Evolutionary conservation across 768 basidiomycete genomes (phyloP).

Genomic region (Mycena rebaudengoi): DNA sequence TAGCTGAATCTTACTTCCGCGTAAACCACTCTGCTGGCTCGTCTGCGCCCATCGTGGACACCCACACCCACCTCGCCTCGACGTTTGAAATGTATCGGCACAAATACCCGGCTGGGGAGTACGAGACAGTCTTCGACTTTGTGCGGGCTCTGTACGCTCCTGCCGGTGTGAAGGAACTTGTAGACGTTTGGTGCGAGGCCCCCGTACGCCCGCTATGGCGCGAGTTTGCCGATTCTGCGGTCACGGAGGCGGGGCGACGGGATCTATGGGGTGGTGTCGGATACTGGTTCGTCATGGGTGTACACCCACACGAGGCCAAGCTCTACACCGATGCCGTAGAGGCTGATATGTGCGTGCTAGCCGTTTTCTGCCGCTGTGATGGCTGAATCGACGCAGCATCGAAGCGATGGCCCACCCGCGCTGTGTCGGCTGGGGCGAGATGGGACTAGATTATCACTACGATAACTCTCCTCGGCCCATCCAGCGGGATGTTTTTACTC

Average conservation of each 20-base stretch:
- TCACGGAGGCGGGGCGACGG: slow-evolving; percentile 55
- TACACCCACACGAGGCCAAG: slow-evolving; percentile 68
- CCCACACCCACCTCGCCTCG: slow-evolving; percentile 84
- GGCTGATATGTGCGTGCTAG: slow-evolving; percentile 62
- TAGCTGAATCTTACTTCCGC: slow-evolving; percentile 39
- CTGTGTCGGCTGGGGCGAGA: slow-evolving; percentile 91
- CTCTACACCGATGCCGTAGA: slow-evolving; percentile 75
- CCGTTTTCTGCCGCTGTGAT: neutral
- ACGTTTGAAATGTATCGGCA: slow-evolving; percentile 71
- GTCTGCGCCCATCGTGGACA: slow-evolving; percentile 70
- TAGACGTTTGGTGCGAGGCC: slow-evolving; percentile 92
- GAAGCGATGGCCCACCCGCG: slow-evolving; percentile 82
- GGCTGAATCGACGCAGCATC: slow-evolving; percentile 48
- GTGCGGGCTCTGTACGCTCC: slow-evolving; percentile 66
- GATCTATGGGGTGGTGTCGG: slow-evolving; percentile 71
- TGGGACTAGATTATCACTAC: slow-evolving; percentile 88
- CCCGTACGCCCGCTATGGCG: slow-evolving; percentile 71
- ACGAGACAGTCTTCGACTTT: slow-evolving; percentile 72
- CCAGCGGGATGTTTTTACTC: slow-evolving; percentile 70
- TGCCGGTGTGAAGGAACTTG: slow-evolving; percentile 68
- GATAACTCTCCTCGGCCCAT: slow-evolving; percentile 75
- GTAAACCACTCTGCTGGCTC: slow-evolving; percentile 42
- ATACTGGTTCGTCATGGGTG: slow-evolving; percentile 89
- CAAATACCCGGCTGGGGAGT: slow-evolving; percentile 67
- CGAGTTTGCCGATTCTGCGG: slow-evolving; percentile 77